These are phyloP conservation scores for Macroventuria anomochaeta DNA, from an alignment of 2,329 filamentous ascomycete genomes.

Conservation along the genomic window DNA sequence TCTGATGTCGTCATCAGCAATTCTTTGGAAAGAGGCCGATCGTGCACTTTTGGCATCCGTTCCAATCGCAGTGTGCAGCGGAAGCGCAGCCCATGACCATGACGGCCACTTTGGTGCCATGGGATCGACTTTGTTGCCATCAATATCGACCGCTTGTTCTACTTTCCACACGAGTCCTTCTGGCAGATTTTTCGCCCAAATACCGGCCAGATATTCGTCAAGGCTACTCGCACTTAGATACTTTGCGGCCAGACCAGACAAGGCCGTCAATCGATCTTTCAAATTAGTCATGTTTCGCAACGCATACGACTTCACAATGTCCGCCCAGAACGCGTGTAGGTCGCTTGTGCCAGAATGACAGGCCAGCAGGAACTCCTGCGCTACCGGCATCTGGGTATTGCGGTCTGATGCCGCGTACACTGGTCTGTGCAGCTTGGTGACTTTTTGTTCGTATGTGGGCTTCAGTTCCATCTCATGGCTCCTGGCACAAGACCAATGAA, in stretches of 20 bases:
- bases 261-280: not conserved
- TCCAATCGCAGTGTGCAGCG: not conserved
- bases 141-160: not conserved
- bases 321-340: not conserved
- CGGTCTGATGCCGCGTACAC: not conserved
- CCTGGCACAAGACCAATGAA: not conserved
- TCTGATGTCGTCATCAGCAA: not conserved
- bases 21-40: not conserved
- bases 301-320: not conserved
- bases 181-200: not conserved
- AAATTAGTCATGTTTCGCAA: not conserved
- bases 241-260: not conserved
- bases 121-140: not conserved
- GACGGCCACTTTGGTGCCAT: not conserved
- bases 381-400: not conserved
- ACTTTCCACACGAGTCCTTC: not conserved
- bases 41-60: not conserved
- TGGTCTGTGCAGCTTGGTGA: not conserved
- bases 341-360: not conserved
- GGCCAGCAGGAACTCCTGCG: not conserved
- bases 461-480: not conserved
- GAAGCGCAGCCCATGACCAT: not conserved
- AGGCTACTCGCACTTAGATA: not conserved
- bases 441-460: not conserved
- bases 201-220: not conserved